Base-by-base conservation (phyloP, 352 stramenopile genomes). In the Phytophthora hybrid region DNA sequence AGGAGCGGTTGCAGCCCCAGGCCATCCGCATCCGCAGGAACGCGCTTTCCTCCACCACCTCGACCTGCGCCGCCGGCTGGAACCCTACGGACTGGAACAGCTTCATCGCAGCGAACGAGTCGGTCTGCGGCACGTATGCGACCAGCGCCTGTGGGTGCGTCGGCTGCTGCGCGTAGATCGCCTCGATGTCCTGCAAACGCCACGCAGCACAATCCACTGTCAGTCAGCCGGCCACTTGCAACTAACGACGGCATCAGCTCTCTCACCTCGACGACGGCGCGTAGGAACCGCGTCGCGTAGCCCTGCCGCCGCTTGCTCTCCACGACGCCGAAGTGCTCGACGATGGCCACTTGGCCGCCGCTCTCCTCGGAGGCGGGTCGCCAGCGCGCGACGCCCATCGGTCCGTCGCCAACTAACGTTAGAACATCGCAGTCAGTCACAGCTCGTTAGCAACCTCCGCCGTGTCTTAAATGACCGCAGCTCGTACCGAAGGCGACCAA, bases 401-500 rank as follows among this genome's bases (percentile, higher is more conserved):
- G 88, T 51, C 77, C 83, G 70, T 95, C 88, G 7, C 88, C 88
- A 65, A 95, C 88, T 93, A 59, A 16, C 58, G 11, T 4, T 10
- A 0, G 19, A 46, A 21, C 59, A 31, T 56, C n/a, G n/a, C n/a
- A n/a, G 26, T 21, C 26, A 59, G 69, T 54, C 41, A 62, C 58
- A 73, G 23, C 21, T 68, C 49, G 39, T 76, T 47, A 75, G 29
- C 46, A 2, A 4, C n/a, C 37, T 49, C 32, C 26, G 26, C 26
- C 26, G 26, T 7, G 26, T 31, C 26, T 31, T 31, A 31, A 31
- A 26, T 1, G 26, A 31, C 4, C 26, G 26, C 26, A 31, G 26
- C 26, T 31, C 85, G 57, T 56, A 95, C 88, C 80, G 55, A 91
- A 91, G 13, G 84, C 82, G 19, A 95, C 71, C 37, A 92, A 67